Percentiles rank a stretch among this genome's conserved stretches.
phyloP scores from a whole-genome alignment of 768 basidiomycete species.

The Phanerodontia chrysosporium region DNA sequence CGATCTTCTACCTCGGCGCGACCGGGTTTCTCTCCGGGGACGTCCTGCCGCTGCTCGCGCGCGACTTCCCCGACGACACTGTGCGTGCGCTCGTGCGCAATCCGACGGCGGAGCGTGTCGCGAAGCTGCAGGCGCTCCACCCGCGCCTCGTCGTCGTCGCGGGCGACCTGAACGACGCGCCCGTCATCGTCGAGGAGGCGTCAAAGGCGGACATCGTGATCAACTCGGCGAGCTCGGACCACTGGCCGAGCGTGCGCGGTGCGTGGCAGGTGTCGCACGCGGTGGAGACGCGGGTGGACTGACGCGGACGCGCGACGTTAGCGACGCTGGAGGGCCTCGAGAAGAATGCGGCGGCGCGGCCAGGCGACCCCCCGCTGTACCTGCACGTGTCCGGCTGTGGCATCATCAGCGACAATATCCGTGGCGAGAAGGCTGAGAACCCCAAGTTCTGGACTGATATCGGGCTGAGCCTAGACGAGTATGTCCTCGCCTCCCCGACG shows the following conservation, averaged over 20 bases:
- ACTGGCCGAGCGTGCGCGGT: constrained; percentile 32
- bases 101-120: constrained; percentile 26
- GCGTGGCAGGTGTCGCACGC: background rate
- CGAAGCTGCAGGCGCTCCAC: constrained; percentile 26
- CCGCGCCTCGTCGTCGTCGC: constrained; percentile 32
- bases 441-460: constrained; percentile 36
- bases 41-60: constrained; percentile 31
- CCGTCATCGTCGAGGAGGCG: constrained; percentile 31
- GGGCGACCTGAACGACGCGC: constrained; percentile 34
- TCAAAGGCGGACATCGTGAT: constrained; percentile 36
- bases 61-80: constrained; percentile 29
- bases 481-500: constrained; percentile 5
- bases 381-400: constrained; percentile 41
- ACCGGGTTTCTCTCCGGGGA: constrained; percentile 42
- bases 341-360: constrained; percentile 30
- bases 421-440: constrained; percentile 32
- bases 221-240: constrained; percentile 39
- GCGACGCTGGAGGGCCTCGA: constrained; percentile 38
- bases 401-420: constrained; percentile 36
- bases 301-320: background rate
- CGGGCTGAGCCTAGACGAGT: constrained; percentile 29
- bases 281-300: too few relatives aligned
- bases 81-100: constrained; percentile 36
- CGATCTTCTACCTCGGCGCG: constrained; percentile 40
- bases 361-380: constrained; percentile 38